These are phyloP conservation scores for Boletales sp. DNA, from an alignment of 768 basidiomycete genomes.

Conservation along the genomic window DNA sequence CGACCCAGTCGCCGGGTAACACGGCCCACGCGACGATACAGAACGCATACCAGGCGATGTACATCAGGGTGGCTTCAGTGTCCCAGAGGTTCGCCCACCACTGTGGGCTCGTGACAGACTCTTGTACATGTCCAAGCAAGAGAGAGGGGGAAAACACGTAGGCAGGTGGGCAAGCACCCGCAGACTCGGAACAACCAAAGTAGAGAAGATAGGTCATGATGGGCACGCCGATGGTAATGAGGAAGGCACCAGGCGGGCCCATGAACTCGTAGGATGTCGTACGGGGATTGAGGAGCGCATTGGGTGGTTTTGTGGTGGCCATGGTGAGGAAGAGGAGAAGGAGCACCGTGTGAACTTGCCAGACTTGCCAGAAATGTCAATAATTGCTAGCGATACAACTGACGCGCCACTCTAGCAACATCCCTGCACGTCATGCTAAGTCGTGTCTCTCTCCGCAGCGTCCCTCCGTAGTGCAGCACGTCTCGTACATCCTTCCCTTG, in stretches of 20 bases:
- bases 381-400: no score
- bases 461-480: conserved; percentile 45
- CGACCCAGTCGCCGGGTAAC: conserved; percentile 69
- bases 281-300: conserved; percentile 57
- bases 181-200: conserved; percentile 70
- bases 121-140: conserved; percentile 36
- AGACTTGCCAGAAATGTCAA: background rate
- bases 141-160: conserved; percentile 33
- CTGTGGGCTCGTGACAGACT: conserved; percentile 42
- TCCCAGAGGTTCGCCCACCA: conserved; percentile 87
- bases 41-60: conserved; percentile 90
- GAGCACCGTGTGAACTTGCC: background rate
- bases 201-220: conserved; percentile 68
- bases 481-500: conserved; percentile 36
- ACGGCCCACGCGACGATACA: conserved; percentile 77
- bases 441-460: conserved; percentile 54
- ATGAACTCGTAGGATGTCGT: conserved; percentile 78
- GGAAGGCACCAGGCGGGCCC: conserved; percentile 73
- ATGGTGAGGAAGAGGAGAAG: conserved; percentile 7
- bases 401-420: conserved; percentile 53
- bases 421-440: conserved; percentile 87
- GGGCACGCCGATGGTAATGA: conserved; percentile 70
- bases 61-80: conserved; percentile 67
- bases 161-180: conserved; percentile 67
- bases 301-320: conserved; percentile 17